These are phyloP conservation scores for Isatis lusitanica DNA, from an alignment of 441 rosid species.

Conservation along the genomic window DNA sequence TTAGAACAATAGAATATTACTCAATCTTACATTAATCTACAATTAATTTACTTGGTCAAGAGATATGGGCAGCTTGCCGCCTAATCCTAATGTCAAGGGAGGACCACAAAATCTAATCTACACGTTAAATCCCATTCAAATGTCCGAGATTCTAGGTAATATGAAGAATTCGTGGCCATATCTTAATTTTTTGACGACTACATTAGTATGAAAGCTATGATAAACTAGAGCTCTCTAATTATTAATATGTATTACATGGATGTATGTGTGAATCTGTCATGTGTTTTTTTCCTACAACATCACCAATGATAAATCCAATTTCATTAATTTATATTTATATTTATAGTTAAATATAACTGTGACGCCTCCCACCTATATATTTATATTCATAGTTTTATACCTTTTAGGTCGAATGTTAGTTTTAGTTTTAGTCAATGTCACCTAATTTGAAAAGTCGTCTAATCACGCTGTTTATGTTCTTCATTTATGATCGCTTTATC, in stretches of 20 bases:
- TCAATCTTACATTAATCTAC: no score
- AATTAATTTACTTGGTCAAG: background rate
- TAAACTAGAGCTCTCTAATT: background rate
- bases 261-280: background rate
- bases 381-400: background rate
- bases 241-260: no score
- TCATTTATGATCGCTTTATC: background rate
- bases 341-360: background rate
- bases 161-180: background rate
- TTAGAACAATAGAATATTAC: background rate
- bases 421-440: background rate
- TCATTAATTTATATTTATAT: background rate
- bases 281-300: background rate
- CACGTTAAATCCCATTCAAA: conserved; percentile 1
- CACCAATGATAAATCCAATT: background rate
- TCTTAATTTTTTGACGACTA: background rate
- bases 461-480: background rate
- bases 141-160: conserved; percentile 22
- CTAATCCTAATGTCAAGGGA: background rate
- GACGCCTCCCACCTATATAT: background rate
- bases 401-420: background rate
- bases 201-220: background rate
- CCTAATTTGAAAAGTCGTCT: conserved; percentile 2
- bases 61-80: background rate
- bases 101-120: conserved; percentile 25